Base-by-base conservation (phyloP, 2,329 filamentous ascomycete genomes). In the Fusarium verrucosum region DNA sequence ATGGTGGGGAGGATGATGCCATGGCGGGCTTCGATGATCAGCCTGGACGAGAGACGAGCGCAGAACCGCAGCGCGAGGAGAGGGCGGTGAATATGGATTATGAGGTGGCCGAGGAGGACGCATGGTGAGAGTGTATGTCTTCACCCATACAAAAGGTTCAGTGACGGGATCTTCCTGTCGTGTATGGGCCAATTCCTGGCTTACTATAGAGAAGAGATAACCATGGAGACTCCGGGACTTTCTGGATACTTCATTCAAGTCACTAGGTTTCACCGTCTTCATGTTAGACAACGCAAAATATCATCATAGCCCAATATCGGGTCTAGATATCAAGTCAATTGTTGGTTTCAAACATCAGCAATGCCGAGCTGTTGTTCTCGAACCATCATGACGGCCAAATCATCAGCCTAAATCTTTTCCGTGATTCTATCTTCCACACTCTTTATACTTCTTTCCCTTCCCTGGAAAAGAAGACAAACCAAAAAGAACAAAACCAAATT, bases 101-200 rank as follows among this genome's bases (percentile, higher is more conserved):
- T 61, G 83, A 85, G 59, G 80, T 84, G 17, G 83, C 78, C 4
- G 83, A 83, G 40, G 82, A 84, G 37, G 79, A 81, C 45, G 79
- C 78, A 36, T 85, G 82, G 79, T 78, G 73, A 63, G 65, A 38
- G 30, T 32, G 50, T 64, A 35, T 23, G 41, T 7, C 16, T 25
- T 32, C 42, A 43, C 37, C 17, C 35, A 28, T 41, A 43, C 28
- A 38, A 28, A 11, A 30, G 7, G 4, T 20, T 36, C 20, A 41
- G 28, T 17, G 17, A 25, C 9, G 25, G 16, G 23, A 25, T 25
- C 14, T 19, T 50, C n/a, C 13, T 33, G 14, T 25, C 22, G 33
- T 41, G 26, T 37, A 55, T 42, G 28, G 22, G 19, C 16, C 19
- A 35, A 38, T 23, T 10, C n/a, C 19, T 11, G 13, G 25, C 10